These are phyloP conservation scores for Pyrrhoderma noxium DNA, from an alignment of 1,284 basidiomycete genomes.

Conservation along the genomic window DNA sequence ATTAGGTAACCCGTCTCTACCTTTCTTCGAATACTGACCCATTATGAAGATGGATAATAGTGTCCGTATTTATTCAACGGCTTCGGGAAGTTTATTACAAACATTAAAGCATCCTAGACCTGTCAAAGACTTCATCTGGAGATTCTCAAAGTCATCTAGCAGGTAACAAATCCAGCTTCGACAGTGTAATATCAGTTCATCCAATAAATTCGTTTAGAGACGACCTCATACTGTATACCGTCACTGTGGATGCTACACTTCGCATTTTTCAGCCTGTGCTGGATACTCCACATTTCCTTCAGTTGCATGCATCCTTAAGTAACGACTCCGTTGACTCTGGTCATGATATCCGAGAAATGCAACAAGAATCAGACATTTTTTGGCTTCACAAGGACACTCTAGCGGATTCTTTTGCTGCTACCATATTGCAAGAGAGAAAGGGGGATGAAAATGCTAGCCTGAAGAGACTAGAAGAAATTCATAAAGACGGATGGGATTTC, in stretches of 20 bases:
- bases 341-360: constrained; percentile 29
- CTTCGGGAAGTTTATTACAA: constrained; percentile 62
- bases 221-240: constrained; percentile 69
- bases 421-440: constrained; percentile 29
- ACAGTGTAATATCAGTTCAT: constrained; percentile 9
- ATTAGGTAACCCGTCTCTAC: constrained; percentile 16
- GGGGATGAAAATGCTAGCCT: constrained; percentile 36
- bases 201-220: constrained; percentile 37
- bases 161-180: constrained; percentile 39
- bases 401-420: constrained; percentile 37
- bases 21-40: constrained; percentile 10
- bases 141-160: constrained; percentile 55
- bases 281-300: constrained; percentile 78
- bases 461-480: constrained; percentile 49
- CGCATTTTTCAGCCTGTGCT: constrained; percentile 84
- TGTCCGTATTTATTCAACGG: constrained; percentile 63
- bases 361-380: constrained; percentile 42
- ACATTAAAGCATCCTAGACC: constrained; percentile 59
- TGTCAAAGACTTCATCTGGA: constrained; percentile 59
- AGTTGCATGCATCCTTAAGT: constrained; percentile 66
- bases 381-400: constrained; percentile 59
- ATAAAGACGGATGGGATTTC: constrained; percentile 70
- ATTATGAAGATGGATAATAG: constrained; percentile 44
- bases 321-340: constrained; percentile 49
- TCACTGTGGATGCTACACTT: constrained; percentile 67